Base-by-base conservation (phyloP, 345 rosid species). In the Ailanthus altissimus region DNA sequence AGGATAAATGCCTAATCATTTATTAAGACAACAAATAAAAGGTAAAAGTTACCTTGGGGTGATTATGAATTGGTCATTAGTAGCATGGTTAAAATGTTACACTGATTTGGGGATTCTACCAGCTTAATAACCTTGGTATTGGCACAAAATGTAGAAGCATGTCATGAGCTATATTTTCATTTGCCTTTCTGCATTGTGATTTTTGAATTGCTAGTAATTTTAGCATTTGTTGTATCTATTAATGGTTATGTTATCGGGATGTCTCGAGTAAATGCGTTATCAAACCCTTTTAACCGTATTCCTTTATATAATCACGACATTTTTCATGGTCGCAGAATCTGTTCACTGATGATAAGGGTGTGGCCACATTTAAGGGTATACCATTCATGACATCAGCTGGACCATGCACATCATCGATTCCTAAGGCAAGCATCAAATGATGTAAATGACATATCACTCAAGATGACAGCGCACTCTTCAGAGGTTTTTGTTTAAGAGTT, bases 371-470 rank as follows among this genome's bases (percentile, higher is more conserved):
- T 84, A 91, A 93, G 85, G 99, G 94, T 60, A 82, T 89, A 72
- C 94, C 97, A 56, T 96, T 93, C 72, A 96, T 96, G 97, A 93
- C 99, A 21, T 90, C 93, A 11, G 92, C 88, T 11, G 97, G 98
- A 57, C 94, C 96, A 32, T 89, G 96, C 83, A 85, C 86, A n/a
- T 92, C 97, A 0, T 89, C 84, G 58, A 89, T 92, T 80, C 85
- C 93, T 6, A 91, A 89, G 86, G 98, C 91, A 69, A 84, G 85
- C 81, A 87, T 95, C 87, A 92, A 93, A 82, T 90, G 88, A 93
- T 77, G 45, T n/a, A 13, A 23, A 38, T 11, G 26, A 51, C 14
- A 20, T 42, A 2, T 5, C 14, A 2, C 26, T 74, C 8, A 50
- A 6, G 40, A 25, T 10, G 49, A 56, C 49, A 60, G 65, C 76